Evolutionary conservation across 2,329 filamentous ascomycete genomes (phyloP).

Genomic region (Monilinia vaccinii-corymbosi): DNA sequence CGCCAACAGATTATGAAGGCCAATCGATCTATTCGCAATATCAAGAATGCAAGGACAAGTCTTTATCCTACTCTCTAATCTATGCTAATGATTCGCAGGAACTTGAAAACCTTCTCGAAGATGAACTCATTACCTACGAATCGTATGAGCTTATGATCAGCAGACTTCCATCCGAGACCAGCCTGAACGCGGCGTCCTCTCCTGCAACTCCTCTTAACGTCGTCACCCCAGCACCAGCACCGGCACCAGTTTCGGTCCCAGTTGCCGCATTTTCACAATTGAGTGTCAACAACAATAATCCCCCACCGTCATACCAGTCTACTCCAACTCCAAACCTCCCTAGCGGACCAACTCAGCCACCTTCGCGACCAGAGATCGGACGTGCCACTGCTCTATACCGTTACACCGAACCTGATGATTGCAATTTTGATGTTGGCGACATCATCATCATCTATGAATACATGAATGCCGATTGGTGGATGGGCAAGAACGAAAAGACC

Average conservation of each 20-base stretch:
- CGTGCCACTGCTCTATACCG: constrained; percentile 75
- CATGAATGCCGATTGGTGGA: constrained; percentile 98
- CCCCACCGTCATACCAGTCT: constrained; percentile 27
- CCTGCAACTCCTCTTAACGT: constrained; percentile 11
- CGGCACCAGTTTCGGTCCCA: constrained; percentile 26
- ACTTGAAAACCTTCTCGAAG: constrained; percentile 80
- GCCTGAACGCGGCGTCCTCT: constrained; percentile 33
- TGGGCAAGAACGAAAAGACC: constrained; percentile 76
- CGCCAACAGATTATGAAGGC: constrained; percentile 29
- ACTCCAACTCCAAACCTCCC: constrained; percentile 21
- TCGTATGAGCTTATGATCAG: constrained; percentile 67
- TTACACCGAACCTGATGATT: constrained; percentile 73
- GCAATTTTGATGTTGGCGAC: constrained; percentile 74
- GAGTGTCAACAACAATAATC: constrained; percentile 16
- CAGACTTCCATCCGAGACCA: constrained; percentile 64
- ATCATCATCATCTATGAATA: constrained; percentile 74
- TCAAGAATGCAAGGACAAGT: constrained; percentile 28
- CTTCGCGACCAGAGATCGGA: constrained; percentile 48
- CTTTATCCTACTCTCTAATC: neutral
- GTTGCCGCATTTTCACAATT: constrained; percentile 18
- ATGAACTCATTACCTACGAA: constrained; percentile 65
- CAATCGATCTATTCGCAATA: constrained; percentile 29
- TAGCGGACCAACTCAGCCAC: constrained; percentile 19
- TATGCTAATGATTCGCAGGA: constrained; percentile 48
- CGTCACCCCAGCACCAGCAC: constrained; percentile 32